Base-by-base conservation (phyloP, 345 rosid genomes). In the Salix caprea region DNA sequence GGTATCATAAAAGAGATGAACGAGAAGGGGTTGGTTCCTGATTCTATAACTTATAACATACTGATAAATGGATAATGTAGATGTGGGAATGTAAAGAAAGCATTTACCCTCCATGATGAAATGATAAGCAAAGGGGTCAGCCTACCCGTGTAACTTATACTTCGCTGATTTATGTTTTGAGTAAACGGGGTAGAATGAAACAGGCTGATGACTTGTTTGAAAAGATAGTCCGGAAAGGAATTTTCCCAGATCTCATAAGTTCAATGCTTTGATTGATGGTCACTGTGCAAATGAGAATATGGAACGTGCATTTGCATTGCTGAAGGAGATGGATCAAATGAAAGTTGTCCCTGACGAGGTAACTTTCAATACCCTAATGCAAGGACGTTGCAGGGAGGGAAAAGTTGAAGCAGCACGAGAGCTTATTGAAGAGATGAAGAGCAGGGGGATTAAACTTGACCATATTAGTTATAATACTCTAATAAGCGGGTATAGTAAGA, bases 341-440 rank as follows among this genome's bases (percentile, higher is more conserved):
- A 90, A 79, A 66, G 82, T 93, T n/a, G 8, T 68, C 76, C 97
- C 97, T 5, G 97, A 96, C 82, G 99, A 96, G 48, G 94, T 92
- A 81, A 96, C 99, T 2, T 93, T 85, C 79, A 93, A 96, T 81
- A 90, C 96, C 62, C 82, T 93, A 68, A 91, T 96, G 98, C 86
- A 87, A 50, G 99, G 99, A 37, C 90, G 50, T 21, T 96, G 96
- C 82, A 85, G 81, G 82, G 88, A 88, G 82, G 98, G 95, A 2
- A 96, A 87, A 76, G 91, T 96, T 2, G 91, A 93, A 81, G 90
- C 91, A 87, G 99, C 99, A 77, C 91, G 97, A 70, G 88, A 85
- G 76, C 86, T 93, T 73, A 88, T 96, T 44, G 88, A 84, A n/a
- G 91, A 85, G 82, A 96, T 91, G 97, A 90, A 92, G 85, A 85